A percentile compares a stretch with the other conserved stretches of the same genome.
Evolutionary conservation across 2,329 filamentous ascomycete genomes (phyloP).

Genomic region (Penicillium hordei): DNA sequence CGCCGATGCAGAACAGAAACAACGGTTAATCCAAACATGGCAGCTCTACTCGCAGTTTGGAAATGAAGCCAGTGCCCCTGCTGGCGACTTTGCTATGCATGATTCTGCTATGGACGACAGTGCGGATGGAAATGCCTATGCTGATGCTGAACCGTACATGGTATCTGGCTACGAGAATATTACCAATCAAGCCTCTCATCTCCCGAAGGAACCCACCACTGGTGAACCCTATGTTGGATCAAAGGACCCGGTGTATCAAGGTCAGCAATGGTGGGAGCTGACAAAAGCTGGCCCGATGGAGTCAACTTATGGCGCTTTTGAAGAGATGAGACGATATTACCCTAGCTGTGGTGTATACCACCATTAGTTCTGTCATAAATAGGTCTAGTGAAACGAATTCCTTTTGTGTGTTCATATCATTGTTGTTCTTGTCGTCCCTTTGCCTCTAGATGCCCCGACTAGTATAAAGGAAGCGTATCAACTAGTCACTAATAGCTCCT

Average conservation of each 20-base stretch:
- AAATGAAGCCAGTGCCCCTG: not conserved
- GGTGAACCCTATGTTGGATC: conserved; percentile 37
- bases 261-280: conserved; percentile 41
- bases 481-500: not conserved
- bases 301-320: conserved; percentile 40
- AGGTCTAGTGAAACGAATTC: not conserved
- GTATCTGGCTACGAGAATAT: conserved; percentile 73
- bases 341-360: conserved; percentile 20
- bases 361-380: not conserved
- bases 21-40: conserved; percentile 80
- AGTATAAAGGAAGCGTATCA: not conserved
- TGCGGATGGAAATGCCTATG: conserved; percentile 43
- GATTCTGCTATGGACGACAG: conserved; percentile 23
- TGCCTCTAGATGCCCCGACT: not conserved
- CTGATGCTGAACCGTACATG: conserved; percentile 82
- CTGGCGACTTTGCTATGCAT: conserved; percentile 15
- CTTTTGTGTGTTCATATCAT: not conserved
- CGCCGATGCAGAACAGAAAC: conserved; percentile 69
- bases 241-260: conserved; percentile 45
- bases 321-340: conserved; percentile 32
- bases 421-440: not conserved
- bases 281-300: conserved; percentile 34
- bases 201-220: conserved; percentile 31
- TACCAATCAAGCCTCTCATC: conserved; percentile 60
- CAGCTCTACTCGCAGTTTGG: conserved; percentile 62